phyloP scores from a whole-genome alignment of 148 eudicot genomes.

The Amaranthus hypochondriacus region DNA sequence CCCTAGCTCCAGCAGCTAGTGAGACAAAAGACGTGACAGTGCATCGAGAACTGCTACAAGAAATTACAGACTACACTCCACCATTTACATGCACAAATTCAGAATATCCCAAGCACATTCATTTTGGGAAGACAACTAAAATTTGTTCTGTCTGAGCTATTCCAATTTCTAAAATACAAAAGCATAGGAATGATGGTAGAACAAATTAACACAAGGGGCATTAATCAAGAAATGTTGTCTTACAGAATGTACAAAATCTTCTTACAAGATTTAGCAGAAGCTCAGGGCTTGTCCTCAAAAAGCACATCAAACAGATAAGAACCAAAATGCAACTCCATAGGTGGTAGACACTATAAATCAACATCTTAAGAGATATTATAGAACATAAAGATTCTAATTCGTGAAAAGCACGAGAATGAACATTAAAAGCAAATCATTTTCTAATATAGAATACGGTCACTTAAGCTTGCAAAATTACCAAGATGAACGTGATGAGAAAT shows the following conservation, averaged over 20 bases:
- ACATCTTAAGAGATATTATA: background rate
- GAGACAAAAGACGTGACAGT: background rate
- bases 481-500: background rate
- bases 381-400: background rate
- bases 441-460: background rate
- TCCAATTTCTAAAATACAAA: background rate
- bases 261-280: constrained; percentile 95
- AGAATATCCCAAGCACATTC: background rate
- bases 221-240: constrained; percentile 16
- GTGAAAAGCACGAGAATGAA: background rate
- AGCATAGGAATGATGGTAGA: background rate
- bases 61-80: background rate
- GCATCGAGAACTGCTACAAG: background rate
- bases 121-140: background rate
- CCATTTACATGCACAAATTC: background rate
- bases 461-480: background rate
- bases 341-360: background rate
- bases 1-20: background rate
- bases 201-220: background rate
- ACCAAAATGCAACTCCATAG: background rate
- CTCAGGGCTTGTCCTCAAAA: constrained; percentile 93
- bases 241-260: constrained; percentile 20
- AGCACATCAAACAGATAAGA: constrained; percentile 18
- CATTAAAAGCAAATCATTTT: background rate
- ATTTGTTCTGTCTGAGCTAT: background rate